phyloP scores from a whole-genome alignment of 1,284 basidiomycete species.

The Sanguinoderma infundibulare region DNA sequence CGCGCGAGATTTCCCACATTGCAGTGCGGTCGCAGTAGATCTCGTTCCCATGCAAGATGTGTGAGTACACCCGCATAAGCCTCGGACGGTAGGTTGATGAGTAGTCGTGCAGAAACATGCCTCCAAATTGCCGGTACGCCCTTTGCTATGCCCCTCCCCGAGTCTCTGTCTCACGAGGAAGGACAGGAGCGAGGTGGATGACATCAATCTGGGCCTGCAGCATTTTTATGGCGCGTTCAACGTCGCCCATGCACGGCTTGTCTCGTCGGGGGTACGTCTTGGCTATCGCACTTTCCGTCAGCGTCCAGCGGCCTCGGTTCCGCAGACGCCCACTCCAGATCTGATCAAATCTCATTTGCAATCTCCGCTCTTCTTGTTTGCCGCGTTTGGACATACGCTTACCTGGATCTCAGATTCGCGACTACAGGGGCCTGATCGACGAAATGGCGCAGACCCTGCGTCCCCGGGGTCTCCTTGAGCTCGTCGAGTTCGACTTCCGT shows the following conservation, averaged over 20 bases:
- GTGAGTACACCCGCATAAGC: constrained; percentile 44
- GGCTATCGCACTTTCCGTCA: constrained; percentile 13
- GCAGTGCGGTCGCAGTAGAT: constrained; percentile 73
- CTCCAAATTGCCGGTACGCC: constrained; percentile 67
- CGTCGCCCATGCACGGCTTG: constrained; percentile 70
- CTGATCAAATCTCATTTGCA: constrained; percentile 25
- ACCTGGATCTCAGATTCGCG: constrained; percentile 56
- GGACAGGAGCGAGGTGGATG: constrained; percentile 76
- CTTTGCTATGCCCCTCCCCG: constrained; percentile 3
- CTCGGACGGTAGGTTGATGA: constrained; percentile 3
- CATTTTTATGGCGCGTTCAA: constrained; percentile 81
- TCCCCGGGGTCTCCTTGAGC: constrained; percentile 67
- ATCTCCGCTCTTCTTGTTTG: constrained; percentile 29
- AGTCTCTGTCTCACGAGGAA: constrained; percentile 4
- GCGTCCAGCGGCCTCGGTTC: constrained; percentile 18
- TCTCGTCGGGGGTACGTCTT: constrained; percentile 68
- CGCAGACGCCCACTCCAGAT: constrained; percentile 11
- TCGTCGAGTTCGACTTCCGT: constrained; percentile 72
- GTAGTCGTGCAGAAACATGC: constrained; percentile 53
- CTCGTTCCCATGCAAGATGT: constrained; percentile 73
- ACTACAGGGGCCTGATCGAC: constrained; percentile 67
- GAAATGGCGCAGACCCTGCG: constrained; percentile 69
- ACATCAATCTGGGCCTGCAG: constrained; percentile 80
- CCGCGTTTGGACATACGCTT: constrained; percentile 22
- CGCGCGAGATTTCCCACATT: constrained; percentile 72